Base-by-base conservation (phyloP, 2,329 filamentous ascomycete species). In the Calonectria hawksworthii region DNA sequence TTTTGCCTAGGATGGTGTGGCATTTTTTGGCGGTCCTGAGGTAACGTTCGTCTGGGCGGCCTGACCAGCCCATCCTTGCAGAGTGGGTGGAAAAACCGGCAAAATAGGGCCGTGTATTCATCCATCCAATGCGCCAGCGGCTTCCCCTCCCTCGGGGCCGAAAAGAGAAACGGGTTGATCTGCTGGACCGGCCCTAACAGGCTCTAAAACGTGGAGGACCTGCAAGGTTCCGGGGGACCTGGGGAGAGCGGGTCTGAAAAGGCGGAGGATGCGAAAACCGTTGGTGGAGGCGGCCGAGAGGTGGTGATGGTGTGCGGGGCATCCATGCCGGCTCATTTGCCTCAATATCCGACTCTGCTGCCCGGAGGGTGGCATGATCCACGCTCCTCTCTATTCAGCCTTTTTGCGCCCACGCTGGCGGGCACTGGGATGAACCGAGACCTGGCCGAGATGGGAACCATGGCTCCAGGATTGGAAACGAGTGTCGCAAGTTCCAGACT, bases 91-190 rank as follows among this genome's bases (percentile, higher is more conserved):
- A 54, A 77, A 66, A 80, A 68, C 72, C 77, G 81, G 80, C n/a
- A 81, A 80, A 83, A 83, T 75, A 68, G 52, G 59, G 47, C 18
- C 64, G 51, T 34, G 28, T 38, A 77, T 81, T 83, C 77, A 82
- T 73, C 81, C 81, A 70, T 52, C 74, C 70, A 76, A 76, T 77
- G 36, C 64, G 47, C 75, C n/a, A 50, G 50, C 59, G 74, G 66
- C 68, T 64, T 61, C 69, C 64, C 66, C 67, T 74, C 70, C 67
- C 75, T 50, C 65, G 28, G 61, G 56, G 52, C 76, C 66, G 34
- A 66, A 77, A 77, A 36, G 59, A 72, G 75, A 61, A 70, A 74
- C 61, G 69, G 52, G 30, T 64, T 73, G 68, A 77, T 78, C 69
- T 70, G 65, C 30, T 68, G 61, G 63, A 44, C 73, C 52, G 59